phyloP scores from a whole-genome alignment of 164 flowering plant species.

The Cinnamomum chago region DNA sequence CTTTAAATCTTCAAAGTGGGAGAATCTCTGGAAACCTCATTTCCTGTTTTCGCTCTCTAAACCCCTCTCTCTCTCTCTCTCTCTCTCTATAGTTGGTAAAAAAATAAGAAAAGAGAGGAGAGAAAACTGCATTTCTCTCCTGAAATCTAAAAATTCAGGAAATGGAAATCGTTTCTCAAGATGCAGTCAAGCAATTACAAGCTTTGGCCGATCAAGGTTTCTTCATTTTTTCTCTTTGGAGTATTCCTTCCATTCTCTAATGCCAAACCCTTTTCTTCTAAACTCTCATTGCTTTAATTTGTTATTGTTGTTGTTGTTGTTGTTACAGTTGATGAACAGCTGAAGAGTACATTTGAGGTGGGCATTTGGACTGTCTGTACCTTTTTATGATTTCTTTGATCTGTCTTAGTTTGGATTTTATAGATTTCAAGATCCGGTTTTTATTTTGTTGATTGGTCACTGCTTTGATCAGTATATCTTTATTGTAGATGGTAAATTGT shows the following conservation, averaged over 20 bases:
- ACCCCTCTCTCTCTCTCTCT: not conserved
- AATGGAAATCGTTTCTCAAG: constrained; percentile 46
- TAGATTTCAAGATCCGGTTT: not conserved
- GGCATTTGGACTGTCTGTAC: constrained; percentile 1
- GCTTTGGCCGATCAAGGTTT: constrained; percentile 52
- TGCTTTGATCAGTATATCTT: not conserved
- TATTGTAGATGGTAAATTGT: not conserved
- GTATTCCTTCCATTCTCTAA: not conserved
- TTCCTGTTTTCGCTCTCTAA: not conserved
- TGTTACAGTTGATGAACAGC: constrained; percentile 27
- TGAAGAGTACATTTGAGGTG: constrained; percentile 33
- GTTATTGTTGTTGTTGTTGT: constrained; percentile 2
- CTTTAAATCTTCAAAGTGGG: not conserved
- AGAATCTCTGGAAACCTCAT: not conserved
- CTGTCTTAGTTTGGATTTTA: constrained; percentile 3
- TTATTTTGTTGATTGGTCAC: not conserved
- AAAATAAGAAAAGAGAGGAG: not conserved
- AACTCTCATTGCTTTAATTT: not conserved
- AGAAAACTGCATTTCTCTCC: too few relatives aligned
- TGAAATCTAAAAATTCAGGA: not conserved
- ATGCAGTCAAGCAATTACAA: constrained; percentile 48
- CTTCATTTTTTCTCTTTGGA: not conserved
- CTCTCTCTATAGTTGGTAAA: not conserved
- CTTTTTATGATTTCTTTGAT: not conserved
- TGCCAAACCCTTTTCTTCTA: not conserved